Evolutionary conservation across 2,329 filamentous ascomycete species (phyloP).

Genomic region (Aspergillus quadricinctus): DNA sequence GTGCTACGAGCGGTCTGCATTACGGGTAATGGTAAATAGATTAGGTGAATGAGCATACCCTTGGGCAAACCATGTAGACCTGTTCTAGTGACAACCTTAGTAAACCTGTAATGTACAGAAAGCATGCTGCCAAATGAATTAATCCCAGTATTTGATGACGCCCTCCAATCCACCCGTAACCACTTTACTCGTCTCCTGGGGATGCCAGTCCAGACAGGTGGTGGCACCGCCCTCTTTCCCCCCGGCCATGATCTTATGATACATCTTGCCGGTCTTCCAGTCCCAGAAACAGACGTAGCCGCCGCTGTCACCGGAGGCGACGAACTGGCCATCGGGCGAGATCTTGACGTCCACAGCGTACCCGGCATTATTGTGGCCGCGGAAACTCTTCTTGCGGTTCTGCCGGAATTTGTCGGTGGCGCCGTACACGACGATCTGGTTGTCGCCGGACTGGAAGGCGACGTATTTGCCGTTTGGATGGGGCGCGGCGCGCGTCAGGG

Average conservation of each 20-base stretch:
- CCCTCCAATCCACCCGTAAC: constrained; percentile 87
- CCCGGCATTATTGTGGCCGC: constrained; percentile 92
- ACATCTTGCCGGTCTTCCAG: constrained; percentile 99
- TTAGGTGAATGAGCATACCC: neutral
- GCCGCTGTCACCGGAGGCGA: constrained; percentile 79
- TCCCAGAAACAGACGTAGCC: constrained; percentile 97
- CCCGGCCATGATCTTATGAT: constrained; percentile 81
- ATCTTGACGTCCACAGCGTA: constrained; percentile 87
- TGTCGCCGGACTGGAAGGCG: constrained; percentile 88
- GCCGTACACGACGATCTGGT: constrained; percentile 94
- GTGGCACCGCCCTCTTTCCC: constrained; percentile 68
- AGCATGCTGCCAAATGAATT: constrained; percentile 20
- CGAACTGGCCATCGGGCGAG: constrained; percentile 86
- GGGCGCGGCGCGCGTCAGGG: constrained; percentile 76
- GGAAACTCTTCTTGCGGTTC: constrained; percentile 94
- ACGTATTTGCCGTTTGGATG: constrained; percentile 94
- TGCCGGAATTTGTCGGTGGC: constrained; percentile 94
- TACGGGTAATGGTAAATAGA: neutral
- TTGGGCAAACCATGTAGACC: neutral
- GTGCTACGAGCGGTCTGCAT: neutral
- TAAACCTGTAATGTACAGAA: neutral
- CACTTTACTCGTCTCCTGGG: constrained; percentile 94
- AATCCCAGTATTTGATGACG: constrained; percentile 91
- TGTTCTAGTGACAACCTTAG: neutral
- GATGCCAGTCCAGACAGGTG: constrained; percentile 90